phyloP scores from a whole-genome alignment of 371 early-diverging fungal species.

The Smittium culicis region DNA sequence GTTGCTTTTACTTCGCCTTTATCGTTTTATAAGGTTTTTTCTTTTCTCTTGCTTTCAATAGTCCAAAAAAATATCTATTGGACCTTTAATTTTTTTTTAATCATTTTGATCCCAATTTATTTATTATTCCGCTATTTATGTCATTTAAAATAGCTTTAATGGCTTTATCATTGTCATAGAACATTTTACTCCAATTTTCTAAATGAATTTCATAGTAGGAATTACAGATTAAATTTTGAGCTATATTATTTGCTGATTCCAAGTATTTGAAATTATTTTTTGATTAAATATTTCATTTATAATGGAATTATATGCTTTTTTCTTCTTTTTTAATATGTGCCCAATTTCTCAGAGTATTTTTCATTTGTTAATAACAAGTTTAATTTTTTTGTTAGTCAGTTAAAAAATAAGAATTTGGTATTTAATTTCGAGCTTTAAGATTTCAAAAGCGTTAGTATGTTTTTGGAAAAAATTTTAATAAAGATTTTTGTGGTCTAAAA shows the following conservation, averaged over 20 bases:
- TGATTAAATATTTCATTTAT: not conserved
- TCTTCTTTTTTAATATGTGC: not conserved
- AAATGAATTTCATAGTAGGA: not conserved
- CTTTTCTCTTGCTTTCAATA: constrained; percentile 4
- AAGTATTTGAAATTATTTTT: not conserved
- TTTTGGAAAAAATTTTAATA: not conserved
- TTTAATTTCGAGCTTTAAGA: constrained; percentile 1
- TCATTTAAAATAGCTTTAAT: not conserved
- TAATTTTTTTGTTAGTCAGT: not conserved
- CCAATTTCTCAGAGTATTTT: constrained; percentile 1
- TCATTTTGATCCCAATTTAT: not conserved
- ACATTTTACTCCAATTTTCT: not conserved
- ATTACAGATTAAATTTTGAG: not conserved
- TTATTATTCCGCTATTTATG: not conserved
- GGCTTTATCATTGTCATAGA: not conserved
- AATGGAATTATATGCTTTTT: constrained; percentile 5
- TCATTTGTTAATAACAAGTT: not conserved
- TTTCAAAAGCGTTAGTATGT: not conserved
- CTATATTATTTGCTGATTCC: not conserved
- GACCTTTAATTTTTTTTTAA: constrained; percentile 3
- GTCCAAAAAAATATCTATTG: constrained; percentile 8
- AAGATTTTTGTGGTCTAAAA: constrained; percentile 5
- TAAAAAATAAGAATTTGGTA: not conserved
- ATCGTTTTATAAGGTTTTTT: not conserved
- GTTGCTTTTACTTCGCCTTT: not conserved